Percentiles rank a stretch among this genome's conserved stretches.
These are phyloP conservation scores for Liquidambar formosana DNA, from an alignment of 164 flowering plant species.

Conservation along the genomic window DNA sequence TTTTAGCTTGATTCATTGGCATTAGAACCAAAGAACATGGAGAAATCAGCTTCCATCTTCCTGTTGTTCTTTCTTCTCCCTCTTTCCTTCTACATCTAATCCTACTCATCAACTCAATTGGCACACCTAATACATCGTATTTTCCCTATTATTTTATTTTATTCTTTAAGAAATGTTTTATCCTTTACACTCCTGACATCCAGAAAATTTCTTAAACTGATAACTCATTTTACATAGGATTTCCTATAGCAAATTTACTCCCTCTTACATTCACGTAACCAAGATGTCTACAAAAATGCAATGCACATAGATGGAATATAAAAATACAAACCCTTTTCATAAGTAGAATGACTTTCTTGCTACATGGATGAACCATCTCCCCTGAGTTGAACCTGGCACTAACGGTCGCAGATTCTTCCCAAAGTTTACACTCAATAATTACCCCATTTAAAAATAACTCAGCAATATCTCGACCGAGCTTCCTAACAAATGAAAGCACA, in stretches of 20 bases:
- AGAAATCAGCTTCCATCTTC: too few relatives aligned
- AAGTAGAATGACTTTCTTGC: slow-evolving; percentile 39
- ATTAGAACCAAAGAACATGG: too few relatives aligned
- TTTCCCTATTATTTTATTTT: too few relatives aligned
- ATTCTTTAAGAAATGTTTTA: too few relatives aligned
- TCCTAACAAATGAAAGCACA: slow-evolving; percentile 37
- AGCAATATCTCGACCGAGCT: slow-evolving; percentile 38
- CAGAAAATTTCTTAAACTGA: too few relatives aligned
- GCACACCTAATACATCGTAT: too few relatives aligned
- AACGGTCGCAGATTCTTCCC: slow-evolving; percentile 54
- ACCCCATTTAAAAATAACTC: slow-evolving; percentile 36
- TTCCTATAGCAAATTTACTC: background rate
- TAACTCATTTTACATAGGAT: background rate
- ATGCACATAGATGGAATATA: background rate
- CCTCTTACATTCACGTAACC: background rate
- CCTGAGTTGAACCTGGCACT: slow-evolving; percentile 36
- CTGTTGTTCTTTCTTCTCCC: too few relatives aligned
- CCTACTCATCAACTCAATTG: too few relatives aligned
- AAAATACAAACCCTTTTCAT: slow-evolving; percentile 44
- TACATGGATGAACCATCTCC: slow-evolving; percentile 41
- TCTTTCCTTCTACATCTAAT: too few relatives aligned
- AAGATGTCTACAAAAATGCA: background rate
- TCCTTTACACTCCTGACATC: too few relatives aligned
- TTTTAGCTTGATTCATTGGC: too few relatives aligned
- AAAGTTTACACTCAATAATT: slow-evolving; percentile 45